phyloP scores from a whole-genome alignment of 108 stramenopile species.

The Schizochytrium sp. region DNA sequence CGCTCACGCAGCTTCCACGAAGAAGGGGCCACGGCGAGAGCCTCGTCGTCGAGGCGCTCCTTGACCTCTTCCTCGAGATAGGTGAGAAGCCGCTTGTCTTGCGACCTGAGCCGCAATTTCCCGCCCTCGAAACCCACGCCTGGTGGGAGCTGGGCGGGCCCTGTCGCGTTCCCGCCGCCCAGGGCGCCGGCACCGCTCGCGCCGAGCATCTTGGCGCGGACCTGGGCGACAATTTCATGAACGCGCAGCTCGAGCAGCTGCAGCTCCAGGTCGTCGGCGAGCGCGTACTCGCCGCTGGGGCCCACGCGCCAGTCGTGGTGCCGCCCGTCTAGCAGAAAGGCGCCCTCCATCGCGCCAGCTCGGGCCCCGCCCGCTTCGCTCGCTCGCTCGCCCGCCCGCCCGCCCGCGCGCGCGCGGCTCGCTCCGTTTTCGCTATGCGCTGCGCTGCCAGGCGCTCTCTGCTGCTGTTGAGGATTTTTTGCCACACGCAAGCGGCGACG shows the following conservation, averaged over 20 bases:
- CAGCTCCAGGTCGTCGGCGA: conserved; percentile 7
- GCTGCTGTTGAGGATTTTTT: no score
- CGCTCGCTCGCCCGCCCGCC: no score
- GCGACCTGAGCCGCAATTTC: neutral
- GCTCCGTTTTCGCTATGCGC: neutral
- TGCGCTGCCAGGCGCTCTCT: no score
- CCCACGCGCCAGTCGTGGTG: conserved; percentile 19
- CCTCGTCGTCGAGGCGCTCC: conserved; percentile 13
- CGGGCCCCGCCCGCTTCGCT: no score
- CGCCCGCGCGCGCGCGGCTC: neutral
- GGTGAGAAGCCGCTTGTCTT: neutral
- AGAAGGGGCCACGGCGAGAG: neutral
- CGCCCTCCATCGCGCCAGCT: neutral
- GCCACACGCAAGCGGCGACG: no score
- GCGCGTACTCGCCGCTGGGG: neutral
- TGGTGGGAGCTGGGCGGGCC: neutral
- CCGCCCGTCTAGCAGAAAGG: neutral
- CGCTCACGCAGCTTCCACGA: conserved; percentile 6
- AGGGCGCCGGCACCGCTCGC: neutral
- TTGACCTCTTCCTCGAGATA: neutral
- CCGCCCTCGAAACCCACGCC: neutral
- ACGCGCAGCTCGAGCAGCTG: conserved; percentile 1
- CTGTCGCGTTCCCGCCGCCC: neutral
- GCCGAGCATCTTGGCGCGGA: neutral
- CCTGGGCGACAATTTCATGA: neutral